These are phyloP conservation scores for Arxiozyma bovina DNA, from an alignment of 1,139 yeast species.

Conservation along the genomic window DNA sequence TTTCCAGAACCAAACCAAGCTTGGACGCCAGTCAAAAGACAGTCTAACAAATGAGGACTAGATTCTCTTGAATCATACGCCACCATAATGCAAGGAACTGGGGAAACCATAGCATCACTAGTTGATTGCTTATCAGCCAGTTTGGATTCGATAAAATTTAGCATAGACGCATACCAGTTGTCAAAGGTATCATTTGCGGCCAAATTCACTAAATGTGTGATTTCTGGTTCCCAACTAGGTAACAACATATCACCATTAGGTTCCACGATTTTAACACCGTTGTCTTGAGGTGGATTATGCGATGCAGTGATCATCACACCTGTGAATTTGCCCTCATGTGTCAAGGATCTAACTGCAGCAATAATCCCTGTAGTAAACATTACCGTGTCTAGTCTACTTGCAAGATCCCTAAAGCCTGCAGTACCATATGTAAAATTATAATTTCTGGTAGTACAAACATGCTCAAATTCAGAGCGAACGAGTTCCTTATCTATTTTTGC, in stretches of 20 bases:
- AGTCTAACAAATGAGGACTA: conserved; percentile 54
- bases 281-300: conserved; percentile 90
- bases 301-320: conserved; percentile 97
- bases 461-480: conserved; percentile 3
- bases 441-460: conserved; percentile 32
- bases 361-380: conserved; percentile 77
- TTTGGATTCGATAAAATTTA: conserved; percentile 16
- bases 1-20: conserved; percentile 35
- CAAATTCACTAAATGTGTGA: conserved; percentile 74
- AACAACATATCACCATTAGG: conserved; percentile 92
- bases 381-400: conserved; percentile 65
- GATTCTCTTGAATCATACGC: conserved; percentile 75
- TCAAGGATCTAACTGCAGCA: conserved; percentile 73
- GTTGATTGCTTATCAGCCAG: no score
- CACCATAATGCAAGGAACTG: conserved; percentile 36
- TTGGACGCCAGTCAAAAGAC: conserved; percentile 62
- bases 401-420: conserved; percentile 88
- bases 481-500: neutral
- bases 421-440: conserved; percentile 70
- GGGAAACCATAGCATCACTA: neutral
- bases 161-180: conserved; percentile 27
- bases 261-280: conserved; percentile 93
- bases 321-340: conserved; percentile 56
- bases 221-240: conserved; percentile 73
- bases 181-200: conserved; percentile 23